phyloP scores from a whole-genome alignment of 768 basidiomycete species.

The Amanita pallidorosea region DNA sequence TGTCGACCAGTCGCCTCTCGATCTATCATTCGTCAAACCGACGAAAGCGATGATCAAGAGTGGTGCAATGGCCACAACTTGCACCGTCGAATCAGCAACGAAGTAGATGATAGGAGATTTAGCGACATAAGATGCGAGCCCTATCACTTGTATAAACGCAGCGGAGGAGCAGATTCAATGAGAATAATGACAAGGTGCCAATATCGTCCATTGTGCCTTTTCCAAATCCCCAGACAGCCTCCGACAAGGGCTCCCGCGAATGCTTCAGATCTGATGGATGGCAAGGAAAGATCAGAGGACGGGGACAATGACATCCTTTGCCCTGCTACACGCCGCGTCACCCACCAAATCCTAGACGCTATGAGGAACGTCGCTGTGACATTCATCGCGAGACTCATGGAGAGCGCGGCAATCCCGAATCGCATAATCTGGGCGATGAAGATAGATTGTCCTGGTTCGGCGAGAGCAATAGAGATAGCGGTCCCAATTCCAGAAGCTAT shows the following conservation, averaged over 20 bases:
- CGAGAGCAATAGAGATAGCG: slow-evolving; percentile 14
- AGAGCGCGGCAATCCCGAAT: slow-evolving; percentile 25
- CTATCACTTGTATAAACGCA: slow-evolving; percentile 20
- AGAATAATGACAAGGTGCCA: slow-evolving; percentile 1
- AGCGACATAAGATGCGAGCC: slow-evolving; percentile 23
- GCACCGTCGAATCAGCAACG: slow-evolving; percentile 22
- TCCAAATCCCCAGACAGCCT: background rate
- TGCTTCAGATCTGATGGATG: background rate
- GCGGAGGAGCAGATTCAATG: slow-evolving; percentile 22
- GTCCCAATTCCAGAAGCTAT: background rate
- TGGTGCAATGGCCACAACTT: slow-evolving; percentile 1
- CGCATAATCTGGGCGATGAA: slow-evolving; percentile 17
- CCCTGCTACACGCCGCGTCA: slow-evolving; percentile 5
- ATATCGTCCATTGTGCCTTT: background rate
- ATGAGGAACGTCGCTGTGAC: slow-evolving; percentile 21
- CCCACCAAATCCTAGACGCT: slow-evolving; percentile 21
- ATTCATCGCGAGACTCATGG: slow-evolving; percentile 22
- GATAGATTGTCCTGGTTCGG: slow-evolving; percentile 18
- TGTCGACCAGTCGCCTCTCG: background rate
- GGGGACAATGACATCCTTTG: no score
- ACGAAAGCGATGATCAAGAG: slow-evolving; percentile 2
- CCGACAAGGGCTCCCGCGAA: background rate
- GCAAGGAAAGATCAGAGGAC: background rate
- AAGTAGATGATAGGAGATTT: slow-evolving; percentile 23
- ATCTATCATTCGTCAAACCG: background rate